Conservation (phyloP, 2,329 filamentous ascomycete species). For the Apiospora pterosperma region DNA sequence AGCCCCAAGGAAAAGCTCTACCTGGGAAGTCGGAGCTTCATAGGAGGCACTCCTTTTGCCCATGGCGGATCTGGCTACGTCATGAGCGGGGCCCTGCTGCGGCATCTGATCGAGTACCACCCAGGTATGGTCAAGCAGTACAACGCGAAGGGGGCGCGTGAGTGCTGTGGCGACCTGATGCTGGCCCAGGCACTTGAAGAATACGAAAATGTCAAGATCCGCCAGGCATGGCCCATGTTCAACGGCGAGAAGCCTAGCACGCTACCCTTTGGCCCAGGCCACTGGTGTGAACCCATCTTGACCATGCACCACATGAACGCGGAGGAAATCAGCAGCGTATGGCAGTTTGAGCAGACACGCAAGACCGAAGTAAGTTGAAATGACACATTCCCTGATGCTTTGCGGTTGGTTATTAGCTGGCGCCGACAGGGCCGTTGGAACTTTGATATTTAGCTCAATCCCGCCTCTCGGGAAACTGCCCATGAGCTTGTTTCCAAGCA, state of each 20-base stretch:
- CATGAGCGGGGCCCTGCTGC: constrained; percentile 50
- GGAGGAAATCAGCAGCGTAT: constrained; percentile 48
- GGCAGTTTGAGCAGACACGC: constrained; percentile 50
- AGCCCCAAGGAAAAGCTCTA: constrained; percentile 43
- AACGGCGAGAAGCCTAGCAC: constrained; percentile 53
- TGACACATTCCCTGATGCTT: neutral
- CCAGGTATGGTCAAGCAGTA: constrained; percentile 42
- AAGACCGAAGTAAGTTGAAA: constrained; percentile 34
- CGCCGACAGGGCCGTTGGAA: neutral
- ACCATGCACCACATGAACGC: constrained; percentile 55
- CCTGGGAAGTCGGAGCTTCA: constrained; percentile 47
- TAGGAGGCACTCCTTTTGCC: constrained; percentile 44
- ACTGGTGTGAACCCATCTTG: constrained; percentile 56
- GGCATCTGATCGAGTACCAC: constrained; percentile 41
- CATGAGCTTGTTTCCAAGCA: neutral
- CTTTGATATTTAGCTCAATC: neutral
- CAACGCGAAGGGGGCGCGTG: constrained; percentile 38
- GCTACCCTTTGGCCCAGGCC: constrained; percentile 42
- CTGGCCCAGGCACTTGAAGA: constrained; percentile 46
- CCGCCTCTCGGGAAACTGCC: neutral
- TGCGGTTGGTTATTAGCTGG: neutral
- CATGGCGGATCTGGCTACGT: constrained; percentile 58
- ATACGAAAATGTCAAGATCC: constrained; percentile 38
- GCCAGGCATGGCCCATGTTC: constrained; percentile 48
- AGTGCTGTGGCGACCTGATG: constrained; percentile 52